These are phyloP conservation scores for Staphylotrichum longicolle DNA, from an alignment of 495 filamentous ascomycete species.

Conservation along the genomic window DNA sequence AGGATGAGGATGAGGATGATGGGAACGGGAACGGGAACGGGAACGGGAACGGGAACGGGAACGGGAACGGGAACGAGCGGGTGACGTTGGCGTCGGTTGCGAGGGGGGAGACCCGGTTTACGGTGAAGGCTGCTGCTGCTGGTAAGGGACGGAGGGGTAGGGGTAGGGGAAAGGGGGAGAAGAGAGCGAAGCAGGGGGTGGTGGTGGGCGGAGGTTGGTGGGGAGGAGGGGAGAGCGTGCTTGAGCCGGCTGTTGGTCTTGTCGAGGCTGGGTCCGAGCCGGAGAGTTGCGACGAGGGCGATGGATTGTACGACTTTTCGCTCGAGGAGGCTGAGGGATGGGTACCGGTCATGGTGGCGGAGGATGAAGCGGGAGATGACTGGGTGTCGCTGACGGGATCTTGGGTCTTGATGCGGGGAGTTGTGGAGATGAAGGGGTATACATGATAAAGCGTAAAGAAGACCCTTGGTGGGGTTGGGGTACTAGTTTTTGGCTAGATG, in stretches of 20 bases:
- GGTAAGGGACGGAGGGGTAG: background rate
- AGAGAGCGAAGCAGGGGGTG: background rate
- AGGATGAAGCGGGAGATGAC: conserved; percentile 11
- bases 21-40: too few species aligned
- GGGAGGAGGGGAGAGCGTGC: background rate
- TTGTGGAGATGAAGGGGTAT: background rate
- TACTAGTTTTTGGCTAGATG: too few species aligned
- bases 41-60: too few species aligned
- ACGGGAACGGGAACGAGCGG: too few species aligned
- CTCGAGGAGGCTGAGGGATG: conserved; percentile 9
- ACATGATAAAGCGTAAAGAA: background rate
- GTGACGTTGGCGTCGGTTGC: too few species aligned
- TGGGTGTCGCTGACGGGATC: conserved; percentile 21
- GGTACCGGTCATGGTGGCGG: conserved; percentile 20
- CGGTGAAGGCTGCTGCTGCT: too few species aligned
- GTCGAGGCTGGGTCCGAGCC: conserved; percentile 1
- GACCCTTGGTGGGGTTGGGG: too few species aligned
- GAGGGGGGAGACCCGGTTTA: too few species aligned
- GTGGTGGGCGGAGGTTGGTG: background rate
- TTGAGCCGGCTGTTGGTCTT: background rate
- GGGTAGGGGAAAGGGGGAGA: background rate
- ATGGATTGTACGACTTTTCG: background rate
- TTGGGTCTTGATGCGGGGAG: conserved; percentile 10
- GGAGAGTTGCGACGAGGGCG: conserved; percentile 4
- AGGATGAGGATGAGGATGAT: too few species aligned